Base-by-base conservation (phyloP, 306 rosid species). In the Albizia julibrissin region DNA sequence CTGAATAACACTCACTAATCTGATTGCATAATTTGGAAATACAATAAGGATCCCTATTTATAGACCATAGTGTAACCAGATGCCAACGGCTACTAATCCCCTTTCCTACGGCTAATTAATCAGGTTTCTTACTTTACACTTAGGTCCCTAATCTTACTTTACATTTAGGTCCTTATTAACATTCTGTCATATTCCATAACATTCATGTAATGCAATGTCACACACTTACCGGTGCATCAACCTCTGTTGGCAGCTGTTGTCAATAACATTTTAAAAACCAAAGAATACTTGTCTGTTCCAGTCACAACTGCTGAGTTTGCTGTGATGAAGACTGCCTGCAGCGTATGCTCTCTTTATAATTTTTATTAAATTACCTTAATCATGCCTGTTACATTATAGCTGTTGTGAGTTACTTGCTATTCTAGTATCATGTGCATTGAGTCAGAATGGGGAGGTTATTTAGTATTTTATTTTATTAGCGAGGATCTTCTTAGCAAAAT, bases 281-380 rank as follows among this genome's bases (percentile, higher is more conserved):
- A 81, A 76, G 98, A 95, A 44, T 54, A 44, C 79, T 81, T 95
- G 42, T 74, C 79, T 46, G 92, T 95, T 85, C 98, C 97, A 49
- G 84, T 95, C 82, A 89, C 99, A 13, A 80, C 90, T 69, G 97
- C 97, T 34, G 99, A 95, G 84, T 91, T 90, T 81, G 78, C 92
- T 50, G 99, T 93, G 82, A 88, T 95, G 91, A 95, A 88, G 92
- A 89, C 97, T 71, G 98, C 97, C 84, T 95, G 98, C 90, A 95
- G 89, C 61, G 98, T 95, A 93, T 78, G 98, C 72, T 76, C 78
- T 62, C 80, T 71, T 78, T 80, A 39, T 43, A 62, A 73, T 76
- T 76, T 74, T 54, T 58, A 39, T 79, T 50, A 44, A 16, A 31
- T 69, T 40, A 50, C 4, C 10, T 42, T 16, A 81, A 66, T 68